Base-by-base conservation (phyloP, 495 filamentous ascomycete species). In the Arthonia radiata region DNA sequence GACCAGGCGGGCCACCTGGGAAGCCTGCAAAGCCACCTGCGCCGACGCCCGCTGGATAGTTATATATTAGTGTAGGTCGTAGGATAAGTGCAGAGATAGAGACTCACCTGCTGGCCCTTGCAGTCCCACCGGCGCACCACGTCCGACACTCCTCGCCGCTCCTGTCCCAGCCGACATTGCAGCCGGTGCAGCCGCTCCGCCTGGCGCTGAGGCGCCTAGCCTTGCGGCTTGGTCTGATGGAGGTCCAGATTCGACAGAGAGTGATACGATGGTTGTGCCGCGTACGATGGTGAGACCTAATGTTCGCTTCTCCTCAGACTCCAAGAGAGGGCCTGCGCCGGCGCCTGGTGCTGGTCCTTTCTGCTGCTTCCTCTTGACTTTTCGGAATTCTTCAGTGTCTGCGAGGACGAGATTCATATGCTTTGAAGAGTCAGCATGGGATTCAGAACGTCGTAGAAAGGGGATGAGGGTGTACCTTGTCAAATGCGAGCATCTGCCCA, bases 351-450 rank as follows among this genome's bases (percentile, higher is more conserved):
- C 68, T 23, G 66, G 52, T 28, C 66, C 54, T 57, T 90, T 90
- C 24, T 61, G 52, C 32, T 72, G 65, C 59, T 82, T 92, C 44
- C 78, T 67, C 56, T 86, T 90, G 32, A 83, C 77, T 38, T 75
- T 74, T 41, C 86, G 82, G 52, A 93, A 94, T 51, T 99, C 86
- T 64, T 99, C 86, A 43, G 89, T 93, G 43, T 99, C 86, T 45
- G 83, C 89, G 25, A 99, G 69, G 33, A 99, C 86, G 33, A 99
- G 68, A 50, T 99, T 99, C 89, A 94, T 93, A 49, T 94, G 86
- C 79, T 93, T 34, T 25, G 24, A 21, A 31, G 25, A 23, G 16
- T 25, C 10, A 9, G 1, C 3, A 30, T 12, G 29, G 30, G 10
- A 13, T 5, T 13, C 23, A 13, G 25, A 4, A 18, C 5, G 18